These are phyloP conservation scores for Backusella morwellensis DNA, from an alignment of 192 early-diverging fungal genomes.

Conservation along the genomic window DNA sequence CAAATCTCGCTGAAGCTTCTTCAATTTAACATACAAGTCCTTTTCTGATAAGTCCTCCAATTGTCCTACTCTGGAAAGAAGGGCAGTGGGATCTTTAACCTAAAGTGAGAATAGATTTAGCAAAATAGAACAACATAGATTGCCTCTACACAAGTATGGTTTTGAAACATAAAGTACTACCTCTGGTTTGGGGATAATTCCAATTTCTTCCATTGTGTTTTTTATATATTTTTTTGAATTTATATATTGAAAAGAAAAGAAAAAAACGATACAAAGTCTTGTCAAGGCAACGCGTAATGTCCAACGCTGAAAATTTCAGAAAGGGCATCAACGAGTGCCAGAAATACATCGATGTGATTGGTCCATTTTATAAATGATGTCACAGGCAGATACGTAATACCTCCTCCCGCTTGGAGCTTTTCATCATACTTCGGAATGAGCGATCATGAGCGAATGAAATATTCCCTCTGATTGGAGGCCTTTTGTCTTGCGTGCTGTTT, in stretches of 20 bases:
- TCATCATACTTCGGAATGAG: background rate
- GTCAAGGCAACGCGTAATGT: slow-evolving; percentile 5
- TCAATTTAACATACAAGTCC: slow-evolving; percentile 91
- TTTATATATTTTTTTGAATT: background rate
- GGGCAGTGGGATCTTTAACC: slow-evolving; percentile 15
- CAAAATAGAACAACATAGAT: background rate
- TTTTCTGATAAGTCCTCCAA: slow-evolving; percentile 68
- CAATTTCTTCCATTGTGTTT: slow-evolving; percentile 18
- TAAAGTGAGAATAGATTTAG: background rate
- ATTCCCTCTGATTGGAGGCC: too few relatives aligned
- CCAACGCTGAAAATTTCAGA: background rate
- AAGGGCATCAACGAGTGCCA: background rate
- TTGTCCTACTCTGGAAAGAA: slow-evolving; percentile 20
- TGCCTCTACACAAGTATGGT: too few relatives aligned
- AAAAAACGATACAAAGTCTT: background rate
- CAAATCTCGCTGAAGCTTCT: slow-evolving; percentile 91
- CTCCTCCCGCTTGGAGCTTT: background rate
- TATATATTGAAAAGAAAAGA: background rate
- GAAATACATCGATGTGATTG: background rate
- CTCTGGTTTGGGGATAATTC: slow-evolving; percentile 12
- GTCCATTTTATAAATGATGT: background rate
- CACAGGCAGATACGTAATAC: background rate
- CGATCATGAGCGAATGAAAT: too few relatives aligned
- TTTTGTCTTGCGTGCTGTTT: too few relatives aligned
- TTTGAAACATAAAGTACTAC: background rate